phyloP scores from a whole-genome alignment of 441 rosid genomes.

The Mallotus repandus region DNA sequence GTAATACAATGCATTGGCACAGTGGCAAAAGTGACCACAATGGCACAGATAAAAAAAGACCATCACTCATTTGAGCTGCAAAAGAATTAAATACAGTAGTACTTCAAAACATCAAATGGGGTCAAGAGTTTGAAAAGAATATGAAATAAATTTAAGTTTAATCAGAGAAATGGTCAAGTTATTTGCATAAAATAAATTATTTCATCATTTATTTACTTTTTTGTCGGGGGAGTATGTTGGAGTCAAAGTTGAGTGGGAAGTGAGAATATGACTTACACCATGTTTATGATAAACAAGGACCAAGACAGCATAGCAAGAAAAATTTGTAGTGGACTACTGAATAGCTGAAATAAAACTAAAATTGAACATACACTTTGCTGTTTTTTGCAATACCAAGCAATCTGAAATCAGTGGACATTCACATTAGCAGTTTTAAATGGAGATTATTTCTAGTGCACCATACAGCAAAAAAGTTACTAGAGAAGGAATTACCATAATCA shows the following conservation, averaged over 20 bases:
- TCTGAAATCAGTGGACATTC: not conserved
- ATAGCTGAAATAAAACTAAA: conserved; percentile 6
- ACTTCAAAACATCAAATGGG: not conserved
- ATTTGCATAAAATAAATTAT: no score
- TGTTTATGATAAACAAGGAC: no score
- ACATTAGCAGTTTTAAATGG: not conserved
- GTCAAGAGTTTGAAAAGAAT: no score
- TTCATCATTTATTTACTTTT: no score
- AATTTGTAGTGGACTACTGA: not conserved
- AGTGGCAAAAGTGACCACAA: not conserved
- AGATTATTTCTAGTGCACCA: not conserved
- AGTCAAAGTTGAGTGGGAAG: no score
- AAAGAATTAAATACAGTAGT: not conserved
- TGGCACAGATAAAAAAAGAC: not conserved
- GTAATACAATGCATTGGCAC: not conserved
- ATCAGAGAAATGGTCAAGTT: no score
- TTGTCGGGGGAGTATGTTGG: no score
- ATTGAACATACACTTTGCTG: not conserved
- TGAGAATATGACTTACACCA: no score
- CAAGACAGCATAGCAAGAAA: not conserved
- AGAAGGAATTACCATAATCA: conserved; percentile 60
- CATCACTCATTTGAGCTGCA: not conserved
- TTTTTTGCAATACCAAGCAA: not conserved
- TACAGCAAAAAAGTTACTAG: not conserved
- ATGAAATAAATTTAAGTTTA: no score